Evolutionary conservation across 2,329 filamentous ascomycete species (phyloP).

Genomic region (Tolypocladium tundrense): DNA sequence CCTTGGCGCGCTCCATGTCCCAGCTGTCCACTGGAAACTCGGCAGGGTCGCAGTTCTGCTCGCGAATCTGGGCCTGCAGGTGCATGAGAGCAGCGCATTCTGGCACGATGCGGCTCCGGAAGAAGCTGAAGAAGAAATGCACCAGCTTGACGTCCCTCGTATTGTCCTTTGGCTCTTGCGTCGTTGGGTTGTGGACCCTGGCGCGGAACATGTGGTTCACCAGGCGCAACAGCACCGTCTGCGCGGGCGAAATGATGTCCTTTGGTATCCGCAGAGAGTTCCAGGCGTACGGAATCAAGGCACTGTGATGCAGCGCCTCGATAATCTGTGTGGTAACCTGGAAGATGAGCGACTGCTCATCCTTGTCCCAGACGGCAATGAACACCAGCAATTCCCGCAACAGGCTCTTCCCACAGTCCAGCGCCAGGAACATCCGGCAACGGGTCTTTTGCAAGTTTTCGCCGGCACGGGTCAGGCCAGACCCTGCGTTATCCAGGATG

Average conservation of each 20-base stretch:
- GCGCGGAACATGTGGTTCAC: slow-evolving; percentile 78
- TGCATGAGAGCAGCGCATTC: slow-evolving; percentile 93
- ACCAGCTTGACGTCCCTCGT: slow-evolving; percentile 53
- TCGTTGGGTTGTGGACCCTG: slow-evolving; percentile 30
- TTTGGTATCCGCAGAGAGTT: slow-evolving; percentile 85
- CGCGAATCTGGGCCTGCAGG: slow-evolving; percentile 80
- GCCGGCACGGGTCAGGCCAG: slow-evolving; percentile 53
- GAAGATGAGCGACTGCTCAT: slow-evolving; percentile 88
- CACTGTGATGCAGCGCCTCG: slow-evolving; percentile 82
- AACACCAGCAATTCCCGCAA: slow-evolving; percentile 88
- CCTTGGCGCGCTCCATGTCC: slow-evolving; percentile 96
- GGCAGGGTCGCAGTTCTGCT: slow-evolving; percentile 61
- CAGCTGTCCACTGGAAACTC: slow-evolving; percentile 92
- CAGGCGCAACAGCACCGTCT: slow-evolving; percentile 84
- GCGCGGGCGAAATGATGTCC: slow-evolving; percentile 90
- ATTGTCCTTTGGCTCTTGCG: slow-evolving; percentile 40
- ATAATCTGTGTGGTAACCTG: slow-evolving; percentile 95
- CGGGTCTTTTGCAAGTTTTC: slow-evolving; percentile 85
- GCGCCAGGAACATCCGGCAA: slow-evolving; percentile 79
- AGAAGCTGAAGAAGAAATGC: slow-evolving; percentile 87
- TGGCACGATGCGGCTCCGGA: slow-evolving; percentile 84
- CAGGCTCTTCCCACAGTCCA: slow-evolving; percentile 84
- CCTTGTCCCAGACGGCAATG: slow-evolving; percentile 93
- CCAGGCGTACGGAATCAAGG: slow-evolving; percentile 84
- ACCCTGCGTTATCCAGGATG: slow-evolving; percentile 73